phyloP scores from a whole-genome alignment of 2,329 filamentous ascomycete species.

The Phyllosticta capitalensis region DNA sequence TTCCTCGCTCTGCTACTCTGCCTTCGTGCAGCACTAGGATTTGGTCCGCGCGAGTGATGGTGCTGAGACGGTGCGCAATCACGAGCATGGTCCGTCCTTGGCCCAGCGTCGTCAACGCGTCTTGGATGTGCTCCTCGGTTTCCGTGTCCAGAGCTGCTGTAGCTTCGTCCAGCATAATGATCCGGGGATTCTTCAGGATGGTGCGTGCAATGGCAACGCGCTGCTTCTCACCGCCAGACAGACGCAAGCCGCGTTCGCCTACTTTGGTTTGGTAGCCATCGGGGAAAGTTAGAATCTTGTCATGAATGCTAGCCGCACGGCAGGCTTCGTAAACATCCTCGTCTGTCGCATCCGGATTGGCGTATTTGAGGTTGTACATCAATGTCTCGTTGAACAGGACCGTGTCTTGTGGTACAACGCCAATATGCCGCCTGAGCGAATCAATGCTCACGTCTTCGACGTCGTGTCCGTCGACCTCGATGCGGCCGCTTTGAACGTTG shows the following conservation, averaged over 20 bases:
- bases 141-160: constrained; percentile 86
- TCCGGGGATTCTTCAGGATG: constrained; percentile 81
- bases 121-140: constrained; percentile 88
- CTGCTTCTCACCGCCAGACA: constrained; percentile 89
- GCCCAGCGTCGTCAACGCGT: constrained; percentile 71
- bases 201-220: constrained; percentile 88
- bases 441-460: constrained; percentile 85
- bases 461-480: constrained; percentile 75
- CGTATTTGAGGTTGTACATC: constrained; percentile 92
- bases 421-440: constrained; percentile 82
- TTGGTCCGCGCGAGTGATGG: constrained; percentile 46
- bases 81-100: constrained; percentile 85
- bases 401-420: constrained; percentile 94
- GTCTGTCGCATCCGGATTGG: constrained; percentile 69
- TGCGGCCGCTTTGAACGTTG: constrained; percentile 69
- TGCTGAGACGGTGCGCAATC: constrained; percentile 65
- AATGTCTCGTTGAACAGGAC: constrained; percentile 89
- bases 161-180: constrained; percentile 89
- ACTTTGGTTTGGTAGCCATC: constrained; percentile 85
- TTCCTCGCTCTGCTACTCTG: constrained; percentile 42
- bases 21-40: constrained; percentile 47
- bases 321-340: constrained; percentile 77
- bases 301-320: constrained; percentile 80
- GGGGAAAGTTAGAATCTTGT: constrained; percentile 81
- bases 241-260: constrained; percentile 74